These are phyloP conservation scores for Cucumis melo DNA, from an alignment of 306 rosid genomes.

Conservation along the genomic window DNA sequence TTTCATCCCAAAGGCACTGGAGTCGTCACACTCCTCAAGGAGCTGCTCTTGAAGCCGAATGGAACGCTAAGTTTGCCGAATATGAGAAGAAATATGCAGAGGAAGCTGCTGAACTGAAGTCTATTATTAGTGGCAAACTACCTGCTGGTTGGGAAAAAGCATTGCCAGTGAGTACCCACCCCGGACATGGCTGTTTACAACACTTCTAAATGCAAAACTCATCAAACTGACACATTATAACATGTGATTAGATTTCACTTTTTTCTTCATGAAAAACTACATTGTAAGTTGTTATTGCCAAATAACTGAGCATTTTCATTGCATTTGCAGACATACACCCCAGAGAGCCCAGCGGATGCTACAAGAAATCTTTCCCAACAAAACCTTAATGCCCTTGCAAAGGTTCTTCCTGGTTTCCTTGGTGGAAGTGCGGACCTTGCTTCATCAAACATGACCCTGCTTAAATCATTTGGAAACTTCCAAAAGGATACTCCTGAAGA, in stretches of 20 bases:
- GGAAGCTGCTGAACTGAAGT: conserved; percentile 68
- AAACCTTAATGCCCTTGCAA: conserved; percentile 82
- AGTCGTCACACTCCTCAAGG: conserved; percentile 68
- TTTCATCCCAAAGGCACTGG: conserved; percentile 57
- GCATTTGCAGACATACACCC: conserved; percentile 71
- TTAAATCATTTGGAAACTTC: conserved; percentile 71
- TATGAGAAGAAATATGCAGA: conserved; percentile 80
- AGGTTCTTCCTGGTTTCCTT: conserved; percentile 79
- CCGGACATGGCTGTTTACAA: neutral
- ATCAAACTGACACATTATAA: neutral
- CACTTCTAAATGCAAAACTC: neutral
- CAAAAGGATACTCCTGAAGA: conserved; percentile 79
- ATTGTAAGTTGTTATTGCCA: neutral
- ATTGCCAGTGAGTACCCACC: conserved; percentile 58
- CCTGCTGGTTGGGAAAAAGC: conserved; percentile 96
- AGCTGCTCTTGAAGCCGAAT: conserved; percentile 74
- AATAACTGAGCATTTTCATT: neutral
- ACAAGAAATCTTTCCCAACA: conserved; percentile 78
- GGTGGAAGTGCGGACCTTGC: conserved; percentile 99
- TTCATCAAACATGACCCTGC: conserved; percentile 92
- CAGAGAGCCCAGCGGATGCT: conserved; percentile 88
- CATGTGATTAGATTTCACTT: neutral
- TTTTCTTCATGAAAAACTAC: neutral
- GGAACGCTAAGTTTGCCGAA: conserved; percentile 86
- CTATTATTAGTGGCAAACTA: conserved; percentile 49